Base-by-base conservation (phyloP, 2,329 filamentous ascomycete genomes). In the Myrmaecium sp. region DNA sequence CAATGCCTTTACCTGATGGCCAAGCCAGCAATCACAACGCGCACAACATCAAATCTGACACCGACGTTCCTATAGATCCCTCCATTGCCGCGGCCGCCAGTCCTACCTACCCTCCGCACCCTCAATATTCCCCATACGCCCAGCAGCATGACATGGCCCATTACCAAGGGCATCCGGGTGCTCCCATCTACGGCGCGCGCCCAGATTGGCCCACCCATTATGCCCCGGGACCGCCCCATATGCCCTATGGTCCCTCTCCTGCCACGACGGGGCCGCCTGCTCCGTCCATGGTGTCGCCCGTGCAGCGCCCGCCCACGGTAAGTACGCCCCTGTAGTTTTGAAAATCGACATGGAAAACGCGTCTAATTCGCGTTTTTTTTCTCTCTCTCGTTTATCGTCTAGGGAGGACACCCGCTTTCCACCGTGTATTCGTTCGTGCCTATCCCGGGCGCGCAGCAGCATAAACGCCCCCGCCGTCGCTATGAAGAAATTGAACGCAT, bases 401-500 rank as follows among this genome's bases (percentile, higher is more conserved):
- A 60, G 55, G 59, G 58, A 35, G 58, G 59, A 26, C 64, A 67
- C 40, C 60, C 52, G 40, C 46, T 68, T 19, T 66, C 58, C n/a
- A 66, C 94, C 67, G 86, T 98, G 21, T 95, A 95, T 51, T 94
- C 84, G 0, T 95, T 98, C 46, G 89, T 95, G 17, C 86, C 89
- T 0, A 95, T 95, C 43, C 89, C 89, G 2, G 89, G 89, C 36
- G 82, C 86, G 8, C 84, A 94, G 49, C 89, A 98, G 51, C 86
- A 95, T 53, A 98, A 98, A 62, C 73, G 89, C 31, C 89, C 89
- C 8, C 71, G 89, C 36, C 67, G 89, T 43, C 72, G 89, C 28
- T 98, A 94, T 44, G 89, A 98, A 55, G 89, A 98, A 51, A 98
- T 98, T 42, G 89, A 98, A 60, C 75, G 89, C 47, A 95, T 98